A percentile compares a stretch with the other conserved stretches of the same genome.
Conservation (phyloP, 768 basidiomycete genomes). For the Leccinum incarnatum region DNA sequence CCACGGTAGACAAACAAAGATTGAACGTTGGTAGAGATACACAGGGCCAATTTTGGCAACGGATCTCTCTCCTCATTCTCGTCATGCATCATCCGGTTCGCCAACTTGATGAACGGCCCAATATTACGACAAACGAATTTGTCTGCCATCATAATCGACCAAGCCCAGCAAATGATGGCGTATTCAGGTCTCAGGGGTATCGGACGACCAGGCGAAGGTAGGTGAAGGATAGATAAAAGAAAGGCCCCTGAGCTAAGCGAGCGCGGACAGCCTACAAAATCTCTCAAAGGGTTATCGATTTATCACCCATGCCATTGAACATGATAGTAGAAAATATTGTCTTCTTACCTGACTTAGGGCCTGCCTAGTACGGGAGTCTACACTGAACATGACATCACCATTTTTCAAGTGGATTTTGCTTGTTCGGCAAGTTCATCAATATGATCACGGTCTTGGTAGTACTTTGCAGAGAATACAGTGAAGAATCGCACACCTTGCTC, state of each 20-base stretch:
- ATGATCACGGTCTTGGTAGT: slow-evolving; percentile 21
- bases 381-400: slow-evolving; percentile 1
- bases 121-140: background rate
- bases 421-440: slow-evolving; percentile 15
- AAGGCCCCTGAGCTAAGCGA: slow-evolving; percentile 1
- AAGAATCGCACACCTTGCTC: slow-evolving; percentile 27
- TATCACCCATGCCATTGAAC: slow-evolving; percentile 15
- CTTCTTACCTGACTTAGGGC: background rate
- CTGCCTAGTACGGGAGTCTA: background rate
- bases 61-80: background rate
- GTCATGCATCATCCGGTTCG: slow-evolving; percentile 2
- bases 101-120: background rate
- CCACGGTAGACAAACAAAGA: slow-evolving; percentile 9
- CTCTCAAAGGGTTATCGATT: background rate
- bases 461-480: slow-evolving; percentile 13
- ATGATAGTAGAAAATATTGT: background rate
- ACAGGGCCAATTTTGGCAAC: background rate
- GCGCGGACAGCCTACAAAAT: background rate
- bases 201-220: slow-evolving; percentile 23
- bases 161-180: slow-evolving; percentile 18
- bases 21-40: slow-evolving; percentile 9
- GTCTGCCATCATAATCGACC: slow-evolving; percentile 19
- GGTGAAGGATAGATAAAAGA: slow-evolving; percentile 28
- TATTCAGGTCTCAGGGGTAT: slow-evolving; percentile 16
- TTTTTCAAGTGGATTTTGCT: slow-evolving; percentile 17